phyloP scores from a whole-genome alignment of 768 basidiomycete genomes.

The Boletus rubropictus region DNA sequence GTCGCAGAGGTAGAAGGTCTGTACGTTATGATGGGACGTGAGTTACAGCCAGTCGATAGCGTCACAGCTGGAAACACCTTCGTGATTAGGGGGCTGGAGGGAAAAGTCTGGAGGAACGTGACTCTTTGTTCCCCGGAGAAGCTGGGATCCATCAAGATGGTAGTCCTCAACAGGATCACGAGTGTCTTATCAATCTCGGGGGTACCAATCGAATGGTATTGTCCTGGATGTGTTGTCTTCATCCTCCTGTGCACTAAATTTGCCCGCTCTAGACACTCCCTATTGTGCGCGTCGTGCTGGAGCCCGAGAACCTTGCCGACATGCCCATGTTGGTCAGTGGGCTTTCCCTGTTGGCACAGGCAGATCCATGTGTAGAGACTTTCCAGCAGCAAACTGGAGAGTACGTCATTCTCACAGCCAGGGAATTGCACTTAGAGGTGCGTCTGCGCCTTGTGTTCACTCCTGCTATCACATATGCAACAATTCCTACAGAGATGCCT shows the following conservation, averaged over 20 bases:
- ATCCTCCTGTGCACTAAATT: background rate
- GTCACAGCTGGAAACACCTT: constrained; percentile 94
- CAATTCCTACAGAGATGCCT: constrained; percentile 67
- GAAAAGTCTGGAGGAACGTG: constrained; percentile 84
- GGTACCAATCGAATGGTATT: constrained; percentile 59
- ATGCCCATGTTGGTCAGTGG: constrained; percentile 87
- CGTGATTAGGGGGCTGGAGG: constrained; percentile 84
- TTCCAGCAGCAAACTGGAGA: constrained; percentile 97
- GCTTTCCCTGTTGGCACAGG: constrained; percentile 82
- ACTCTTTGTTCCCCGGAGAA: constrained; percentile 74
- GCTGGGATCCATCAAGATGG: constrained; percentile 35
- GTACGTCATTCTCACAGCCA: constrained; percentile 93
- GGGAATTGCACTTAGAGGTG: constrained; percentile 94
- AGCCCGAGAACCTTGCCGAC: constrained; percentile 76
- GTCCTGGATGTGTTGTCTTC: background rate
- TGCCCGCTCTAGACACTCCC: constrained; percentile 57
- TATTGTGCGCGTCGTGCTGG: constrained; percentile 92
- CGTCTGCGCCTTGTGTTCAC: constrained; percentile 18
- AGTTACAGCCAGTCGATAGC: constrained; percentile 74
- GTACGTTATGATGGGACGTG: constrained; percentile 97
- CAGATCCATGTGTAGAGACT: constrained; percentile 95
- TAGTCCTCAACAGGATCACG: constrained; percentile 33
- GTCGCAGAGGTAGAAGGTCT: constrained; percentile 64
- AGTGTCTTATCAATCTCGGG: constrained; percentile 76
- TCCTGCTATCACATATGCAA: background rate